Conservation (phyloP, 495 filamentous ascomycete species). For the Aspergillus homomorphus region DNA sequence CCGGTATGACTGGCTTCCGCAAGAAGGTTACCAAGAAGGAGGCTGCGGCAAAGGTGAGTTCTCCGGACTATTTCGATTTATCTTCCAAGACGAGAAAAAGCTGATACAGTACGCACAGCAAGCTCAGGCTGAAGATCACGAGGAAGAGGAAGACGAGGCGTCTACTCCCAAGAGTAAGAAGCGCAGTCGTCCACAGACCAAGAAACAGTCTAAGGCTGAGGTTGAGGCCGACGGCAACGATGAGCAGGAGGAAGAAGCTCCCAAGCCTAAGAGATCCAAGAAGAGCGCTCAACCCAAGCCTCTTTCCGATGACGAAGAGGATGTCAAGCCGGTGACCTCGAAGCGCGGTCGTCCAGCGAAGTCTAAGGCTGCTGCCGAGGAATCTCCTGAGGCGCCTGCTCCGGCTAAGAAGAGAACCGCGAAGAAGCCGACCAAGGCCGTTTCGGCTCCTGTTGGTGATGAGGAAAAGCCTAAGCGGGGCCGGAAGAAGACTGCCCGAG, state of each 20-base stretch:
- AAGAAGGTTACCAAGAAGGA: slow-evolving; percentile 44
- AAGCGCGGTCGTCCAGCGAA: slow-evolving; percentile 5
- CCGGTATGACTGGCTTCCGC: slow-evolving; percentile 60
- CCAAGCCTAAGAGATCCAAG: slow-evolving; percentile 6
- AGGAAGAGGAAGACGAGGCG: slow-evolving; percentile 29
- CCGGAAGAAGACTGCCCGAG: slow-evolving; percentile 26
- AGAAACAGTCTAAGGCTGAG: slow-evolving; percentile 1
- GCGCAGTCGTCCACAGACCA: slow-evolving; percentile 7
- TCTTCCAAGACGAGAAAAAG: neutral
- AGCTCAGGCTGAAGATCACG: slow-evolving; percentile 8
- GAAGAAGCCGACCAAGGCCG: slow-evolving; percentile 20
- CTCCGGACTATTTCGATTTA: slow-evolving; percentile 11
- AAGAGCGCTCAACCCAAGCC: neutral
- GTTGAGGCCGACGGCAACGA: slow-evolving; percentile 17
- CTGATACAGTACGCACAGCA: no score
- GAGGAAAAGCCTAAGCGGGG: slow-evolving; percentile 34
- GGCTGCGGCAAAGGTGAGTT: slow-evolving; percentile 27
- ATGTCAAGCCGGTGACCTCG: slow-evolving; percentile 2
- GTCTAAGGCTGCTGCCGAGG: slow-evolving; percentile 2
- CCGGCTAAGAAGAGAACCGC: neutral
- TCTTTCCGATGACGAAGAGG: neutral
- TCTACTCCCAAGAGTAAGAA: slow-evolving; percentile 29
- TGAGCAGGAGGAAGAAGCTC: slow-evolving; percentile 14
- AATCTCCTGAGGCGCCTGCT: neutral
- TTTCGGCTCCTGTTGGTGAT: slow-evolving; percentile 3